Evolutionary conservation across 1,284 basidiomycete genomes (phyloP).

Genomic region (Peniophora sp.): DNA sequence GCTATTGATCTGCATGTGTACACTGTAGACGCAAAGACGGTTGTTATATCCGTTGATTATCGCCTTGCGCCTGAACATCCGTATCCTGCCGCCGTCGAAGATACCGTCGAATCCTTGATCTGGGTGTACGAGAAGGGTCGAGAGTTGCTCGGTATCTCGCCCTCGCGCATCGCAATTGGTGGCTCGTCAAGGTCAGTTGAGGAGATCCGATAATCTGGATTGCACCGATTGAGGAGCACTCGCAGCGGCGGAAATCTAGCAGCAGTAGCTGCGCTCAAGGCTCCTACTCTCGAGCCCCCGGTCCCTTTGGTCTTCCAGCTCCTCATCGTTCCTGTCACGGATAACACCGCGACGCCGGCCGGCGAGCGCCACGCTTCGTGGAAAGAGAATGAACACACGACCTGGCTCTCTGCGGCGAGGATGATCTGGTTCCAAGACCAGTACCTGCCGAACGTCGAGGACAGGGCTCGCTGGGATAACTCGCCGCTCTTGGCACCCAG

Average conservation of each 20-base stretch:
- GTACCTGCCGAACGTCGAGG: conserved; percentile 55
- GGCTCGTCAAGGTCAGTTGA: conserved; percentile 57
- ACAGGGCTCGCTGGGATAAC: conserved; percentile 57
- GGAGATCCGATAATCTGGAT: neutral
- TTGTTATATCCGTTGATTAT: conserved; percentile 65
- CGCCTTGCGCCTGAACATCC: conserved; percentile 68
- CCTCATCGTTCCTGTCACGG: conserved; percentile 63
- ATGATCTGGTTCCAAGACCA: conserved; percentile 70
- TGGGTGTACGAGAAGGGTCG: conserved; percentile 49
- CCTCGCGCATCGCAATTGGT: conserved; percentile 42
- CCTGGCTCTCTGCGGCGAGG: conserved; percentile 50
- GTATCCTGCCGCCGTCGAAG: conserved; percentile 70
- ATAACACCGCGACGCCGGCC: conserved; percentile 52
- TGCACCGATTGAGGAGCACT: neutral
- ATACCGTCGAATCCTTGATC: conserved; percentile 57
- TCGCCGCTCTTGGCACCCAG: conserved; percentile 64
- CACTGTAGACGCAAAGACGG: conserved; percentile 37
- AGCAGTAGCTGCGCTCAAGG: conserved; percentile 58
- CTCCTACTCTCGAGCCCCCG: conserved; percentile 37
- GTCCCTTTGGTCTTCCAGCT: conserved; percentile 58
- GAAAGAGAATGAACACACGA: conserved; percentile 49
- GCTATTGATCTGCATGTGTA: neutral
- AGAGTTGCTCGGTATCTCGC: conserved; percentile 31
- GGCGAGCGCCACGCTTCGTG: conserved; percentile 40
- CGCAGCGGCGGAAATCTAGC: conserved; percentile 68